Evolutionary conservation across 495 filamentous ascomycete species (phyloP), one percentile per base, ranked within the genome.

Genomic region (Hyaloscypha hepaticicola): DNA sequence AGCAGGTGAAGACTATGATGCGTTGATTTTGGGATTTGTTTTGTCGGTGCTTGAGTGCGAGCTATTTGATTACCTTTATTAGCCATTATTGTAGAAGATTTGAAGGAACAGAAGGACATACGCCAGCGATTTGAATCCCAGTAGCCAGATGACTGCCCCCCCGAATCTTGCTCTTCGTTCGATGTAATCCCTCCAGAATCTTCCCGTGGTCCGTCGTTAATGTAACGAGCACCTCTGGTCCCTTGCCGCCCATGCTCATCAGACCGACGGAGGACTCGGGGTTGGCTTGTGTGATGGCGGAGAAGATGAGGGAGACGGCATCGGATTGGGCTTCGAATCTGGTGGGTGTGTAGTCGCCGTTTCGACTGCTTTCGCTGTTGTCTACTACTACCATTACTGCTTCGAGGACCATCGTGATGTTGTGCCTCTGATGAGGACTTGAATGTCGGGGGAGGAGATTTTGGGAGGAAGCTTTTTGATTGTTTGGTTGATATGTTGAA

Each of bases 201-300:
- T 96, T 93, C 72, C 95, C 96, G 70, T 94, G 90, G 74, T 98
- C 94, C 52, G 91, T 90, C 55, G 95, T 98, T 75, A 98, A 83
- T 24, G 96, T 99, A 27, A 95, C 94, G 45, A 98, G 83, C 62
- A 98, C 93, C 78, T 99, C 96, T 49, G 95, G 95, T 14, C 93
- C 92, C 72, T 93, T 94, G 70, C 95, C 95, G 63, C 91, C 95
- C 93, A 98, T 97, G 76, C 91, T 97, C 93, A 99, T 96, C 56
- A 99, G 82, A 65, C 95, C 95, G 60, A 98, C 96, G 25, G 92
- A 94, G 14, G 93, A 97, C 78, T 99, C 95, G 25, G 95, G 90
- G 77, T 99, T 96, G 75, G 85, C 90, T 78, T 92, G 87, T 67
- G 93, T 96, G 78, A 98, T 96, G 71, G 89, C 89, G 68, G 89